Evolutionary conservation across 1,284 basidiomycete genomes (phyloP), one percentile per base, ranked within the genome.

Genomic region (Coniophora puteana): DNA sequence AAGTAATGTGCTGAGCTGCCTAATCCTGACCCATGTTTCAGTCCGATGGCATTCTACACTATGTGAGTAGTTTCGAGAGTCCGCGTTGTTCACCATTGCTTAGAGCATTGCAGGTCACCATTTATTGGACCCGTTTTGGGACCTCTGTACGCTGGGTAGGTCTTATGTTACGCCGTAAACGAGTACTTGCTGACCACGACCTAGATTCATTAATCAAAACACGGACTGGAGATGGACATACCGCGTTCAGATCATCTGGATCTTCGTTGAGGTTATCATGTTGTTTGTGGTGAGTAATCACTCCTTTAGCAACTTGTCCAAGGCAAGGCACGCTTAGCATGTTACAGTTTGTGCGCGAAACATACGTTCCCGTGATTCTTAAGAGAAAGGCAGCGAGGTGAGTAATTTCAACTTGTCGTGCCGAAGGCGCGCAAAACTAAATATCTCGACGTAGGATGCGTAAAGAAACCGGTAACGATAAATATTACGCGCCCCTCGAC

Each of bases 151-250:
- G 65, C 72, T 28, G 85, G 83, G 75, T 80, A 52, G 37, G 71
- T 44, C 27, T 37, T 18, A 30, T 25, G 6, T 28, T 31, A 5
- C 11, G 11, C 16, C n/a, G 11, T 10, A 24, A 25, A 27, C 3
- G 13, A 43, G 37, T 39, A 27, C 24, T 18, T 30, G 21, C 13
- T 42, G 10, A 39, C n/a, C 16, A 20, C 31, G 6, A 14, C 4
- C 4, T 36, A 66, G 66, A 8, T 71, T 74, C 50, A 65, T 74
- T 41, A 69, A 66, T 37, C 65, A 81, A 71, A 69, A 85, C 49
- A 51, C 76, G 0, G 49, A 74, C 42, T 93, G 89, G 89, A 65
- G 83, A 39, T 91, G 88, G 89, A 87, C 84, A 0, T 92, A 82
- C 59, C 76, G 80, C 44, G 62, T 84, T 20, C 58, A 84, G 36